Percentiles rank a stretch among this genome's conserved stretches.
Conservation (phyloP, 139 green algal species). For the Chlamydomonas incerta region DNA sequence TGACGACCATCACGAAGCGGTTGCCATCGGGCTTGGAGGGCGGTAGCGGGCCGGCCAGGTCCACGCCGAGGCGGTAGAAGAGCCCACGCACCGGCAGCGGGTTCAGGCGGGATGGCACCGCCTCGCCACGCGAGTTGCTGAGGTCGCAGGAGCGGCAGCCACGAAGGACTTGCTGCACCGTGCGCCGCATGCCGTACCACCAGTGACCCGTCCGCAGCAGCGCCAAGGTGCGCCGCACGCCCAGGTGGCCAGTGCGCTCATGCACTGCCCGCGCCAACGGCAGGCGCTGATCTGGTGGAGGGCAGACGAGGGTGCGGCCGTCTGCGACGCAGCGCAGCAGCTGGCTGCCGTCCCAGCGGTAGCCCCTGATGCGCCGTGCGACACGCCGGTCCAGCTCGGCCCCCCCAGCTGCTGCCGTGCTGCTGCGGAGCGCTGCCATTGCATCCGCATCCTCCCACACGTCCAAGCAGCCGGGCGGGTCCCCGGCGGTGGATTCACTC, state of each 20-base stretch:
- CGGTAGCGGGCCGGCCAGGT: slow-evolving; percentile 32
- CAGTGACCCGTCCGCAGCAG: neutral
- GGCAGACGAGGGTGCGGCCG: neutral
- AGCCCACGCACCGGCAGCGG: slow-evolving; percentile 21
- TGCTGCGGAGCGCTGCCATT: neutral
- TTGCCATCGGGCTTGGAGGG: neutral
- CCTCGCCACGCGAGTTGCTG: neutral
- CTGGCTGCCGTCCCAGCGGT: neutral
- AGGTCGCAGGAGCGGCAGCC: neutral
- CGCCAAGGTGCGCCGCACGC: neutral
- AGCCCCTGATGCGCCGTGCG: neutral
- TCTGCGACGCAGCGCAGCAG: neutral
- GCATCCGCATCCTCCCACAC: neutral
- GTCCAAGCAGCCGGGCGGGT: neutral
- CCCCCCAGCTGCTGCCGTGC: neutral
- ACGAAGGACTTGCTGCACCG: neutral
- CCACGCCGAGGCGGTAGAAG: slow-evolving; percentile 35
- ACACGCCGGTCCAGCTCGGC: neutral
- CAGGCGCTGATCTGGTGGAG: neutral
- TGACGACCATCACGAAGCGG: slow-evolving; percentile 48
- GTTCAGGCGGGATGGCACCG: neutral
- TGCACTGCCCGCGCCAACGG: neutral
- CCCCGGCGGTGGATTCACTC: too few relatives aligned
- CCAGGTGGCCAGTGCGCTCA: slow-evolving; percentile 2
- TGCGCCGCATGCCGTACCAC: neutral